Evolutionary conservation across 2,329 filamentous ascomycete genomes (phyloP).

Genomic region (Neonectria punicea): DNA sequence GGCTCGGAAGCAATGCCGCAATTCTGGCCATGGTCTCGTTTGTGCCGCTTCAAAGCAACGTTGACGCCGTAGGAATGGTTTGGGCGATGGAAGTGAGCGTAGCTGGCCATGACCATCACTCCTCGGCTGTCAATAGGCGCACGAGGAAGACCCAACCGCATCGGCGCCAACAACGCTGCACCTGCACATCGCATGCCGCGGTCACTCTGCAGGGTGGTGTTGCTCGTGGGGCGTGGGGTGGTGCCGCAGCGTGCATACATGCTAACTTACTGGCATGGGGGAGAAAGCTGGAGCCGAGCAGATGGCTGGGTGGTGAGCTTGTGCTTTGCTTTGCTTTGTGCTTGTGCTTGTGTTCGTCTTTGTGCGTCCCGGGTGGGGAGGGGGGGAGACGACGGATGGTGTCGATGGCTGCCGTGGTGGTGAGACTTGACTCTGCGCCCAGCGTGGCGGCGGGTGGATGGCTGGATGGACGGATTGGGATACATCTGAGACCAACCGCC

Average conservation of each 20-base stretch:
- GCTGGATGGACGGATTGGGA: slow-evolving; percentile 8
- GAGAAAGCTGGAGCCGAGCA: not conserved
- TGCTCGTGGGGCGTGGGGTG: slow-evolving; percentile 30
- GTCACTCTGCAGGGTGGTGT: slow-evolving; percentile 24
- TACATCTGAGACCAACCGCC: slow-evolving; percentile 14
- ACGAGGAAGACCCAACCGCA: not conserved
- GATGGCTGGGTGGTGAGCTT: not conserved
- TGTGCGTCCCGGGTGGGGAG: slow-evolving; percentile 1
- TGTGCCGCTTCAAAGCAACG: not conserved
- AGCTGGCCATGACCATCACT: not conserved
- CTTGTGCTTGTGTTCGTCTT: slow-evolving; percentile 9
- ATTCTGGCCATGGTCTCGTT: not conserved
- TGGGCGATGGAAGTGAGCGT: not conserved
- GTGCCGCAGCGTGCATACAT: slow-evolving; percentile 25
- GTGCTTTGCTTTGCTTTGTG: not conserved
- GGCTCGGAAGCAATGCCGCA: not conserved
- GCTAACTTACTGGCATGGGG: slow-evolving; percentile 10
- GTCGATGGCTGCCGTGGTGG: slow-evolving; percentile 21
- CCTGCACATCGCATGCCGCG: not conserved
- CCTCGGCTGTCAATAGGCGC: not conserved
- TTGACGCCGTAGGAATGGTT: not conserved
- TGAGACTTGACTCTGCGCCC: slow-evolving; percentile 30
- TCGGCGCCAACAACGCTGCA: slow-evolving; percentile 2
- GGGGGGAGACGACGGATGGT: not conserved
- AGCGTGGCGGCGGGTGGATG: slow-evolving; percentile 4